Conservation (phyloP, 768 basidiomycete genomes). For the Mycena chlorophos region DNA sequence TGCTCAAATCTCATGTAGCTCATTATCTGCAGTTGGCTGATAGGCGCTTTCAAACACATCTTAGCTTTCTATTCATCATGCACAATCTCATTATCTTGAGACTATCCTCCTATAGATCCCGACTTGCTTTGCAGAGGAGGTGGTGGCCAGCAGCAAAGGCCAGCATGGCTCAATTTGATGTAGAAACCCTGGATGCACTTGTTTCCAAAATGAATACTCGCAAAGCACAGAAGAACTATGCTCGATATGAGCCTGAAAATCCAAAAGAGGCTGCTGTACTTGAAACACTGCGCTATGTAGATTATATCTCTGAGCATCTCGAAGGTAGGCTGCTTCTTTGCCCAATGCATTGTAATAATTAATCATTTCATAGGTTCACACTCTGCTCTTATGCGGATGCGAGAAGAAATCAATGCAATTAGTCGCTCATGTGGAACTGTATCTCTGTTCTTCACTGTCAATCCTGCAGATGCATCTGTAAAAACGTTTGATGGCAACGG, state of each 20-base stretch:
- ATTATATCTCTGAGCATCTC: slow-evolving; percentile 19
- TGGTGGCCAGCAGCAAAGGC: slow-evolving; percentile 1
- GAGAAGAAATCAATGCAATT: slow-evolving; percentile 21
- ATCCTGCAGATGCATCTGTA: slow-evolving; percentile 26
- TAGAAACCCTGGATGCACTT: neutral
- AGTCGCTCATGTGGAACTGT: slow-evolving; percentile 12
- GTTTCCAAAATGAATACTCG: neutral
- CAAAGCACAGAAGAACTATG: neutral
- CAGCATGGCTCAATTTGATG: slow-evolving; percentile 5
- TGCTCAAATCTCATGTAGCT: neutral
- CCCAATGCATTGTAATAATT: no score
- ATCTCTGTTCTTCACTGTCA: slow-evolving; percentile 22
- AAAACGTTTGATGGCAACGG: no score
- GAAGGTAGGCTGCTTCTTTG: no score
- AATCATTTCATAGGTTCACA: no score
- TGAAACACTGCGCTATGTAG: slow-evolving; percentile 19
- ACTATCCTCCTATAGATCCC: slow-evolving; percentile 5
- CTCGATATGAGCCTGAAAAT: neutral
- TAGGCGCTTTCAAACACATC: slow-evolving; percentile 17
- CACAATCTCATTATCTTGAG: slow-evolving; percentile 16
- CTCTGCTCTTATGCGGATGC: slow-evolving; percentile 11
- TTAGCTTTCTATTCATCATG: slow-evolving; percentile 15
- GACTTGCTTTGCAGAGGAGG: neutral
- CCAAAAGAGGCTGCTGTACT: slow-evolving; percentile 13
- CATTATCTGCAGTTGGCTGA: slow-evolving; percentile 7